Evolutionary conservation across 2,329 filamentous ascomycete genomes (phyloP).

Genomic region (Colletotrichum aenigma): DNA sequence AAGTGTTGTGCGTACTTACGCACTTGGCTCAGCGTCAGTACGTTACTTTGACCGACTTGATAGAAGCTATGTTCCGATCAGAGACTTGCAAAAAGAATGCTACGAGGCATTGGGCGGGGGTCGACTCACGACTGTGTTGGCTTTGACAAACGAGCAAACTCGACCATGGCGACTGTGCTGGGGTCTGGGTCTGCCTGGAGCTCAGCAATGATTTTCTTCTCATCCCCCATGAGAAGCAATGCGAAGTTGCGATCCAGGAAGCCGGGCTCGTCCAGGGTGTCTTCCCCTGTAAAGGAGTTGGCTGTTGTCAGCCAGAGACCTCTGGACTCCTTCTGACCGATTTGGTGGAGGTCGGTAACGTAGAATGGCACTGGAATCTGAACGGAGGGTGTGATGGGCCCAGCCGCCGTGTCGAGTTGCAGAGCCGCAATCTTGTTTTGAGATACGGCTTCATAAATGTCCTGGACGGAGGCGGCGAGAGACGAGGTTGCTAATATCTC

Average conservation of each 20-base stretch:
- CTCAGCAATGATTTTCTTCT: constrained; percentile 73
- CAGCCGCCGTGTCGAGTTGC: constrained; percentile 69
- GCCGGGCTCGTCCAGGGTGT: constrained; percentile 67
- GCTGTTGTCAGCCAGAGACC: constrained; percentile 89
- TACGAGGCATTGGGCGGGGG: background rate
- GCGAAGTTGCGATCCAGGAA: constrained; percentile 87
- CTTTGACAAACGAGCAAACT: constrained; percentile 78
- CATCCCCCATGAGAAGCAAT: constrained; percentile 82
- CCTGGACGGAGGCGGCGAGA: constrained; percentile 80
- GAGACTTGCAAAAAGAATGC: background rate
- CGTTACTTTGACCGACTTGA: constrained; percentile 73
- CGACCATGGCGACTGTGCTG: constrained; percentile 77
- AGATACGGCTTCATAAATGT: constrained; percentile 81
- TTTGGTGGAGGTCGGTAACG: constrained; percentile 73
- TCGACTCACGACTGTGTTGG: constrained; percentile 64
- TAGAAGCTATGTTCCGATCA: constrained; percentile 65
- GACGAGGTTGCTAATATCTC: constrained; percentile 76
- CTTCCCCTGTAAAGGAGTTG: constrained; percentile 73
- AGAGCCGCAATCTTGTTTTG: constrained; percentile 86
- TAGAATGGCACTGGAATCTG: constrained; percentile 72
- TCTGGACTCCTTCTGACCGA: constrained; percentile 70
- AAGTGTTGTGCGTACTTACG: constrained; percentile 90
- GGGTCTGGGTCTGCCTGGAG: constrained; percentile 80
- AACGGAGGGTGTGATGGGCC: constrained; percentile 64
- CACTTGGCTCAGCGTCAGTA: constrained; percentile 79